Percentiles rank a stretch among this genome's conserved stretches.
phyloP scores from a whole-genome alignment of 352 stramenopile species.

The Globisporangium irregulare region DNA sequence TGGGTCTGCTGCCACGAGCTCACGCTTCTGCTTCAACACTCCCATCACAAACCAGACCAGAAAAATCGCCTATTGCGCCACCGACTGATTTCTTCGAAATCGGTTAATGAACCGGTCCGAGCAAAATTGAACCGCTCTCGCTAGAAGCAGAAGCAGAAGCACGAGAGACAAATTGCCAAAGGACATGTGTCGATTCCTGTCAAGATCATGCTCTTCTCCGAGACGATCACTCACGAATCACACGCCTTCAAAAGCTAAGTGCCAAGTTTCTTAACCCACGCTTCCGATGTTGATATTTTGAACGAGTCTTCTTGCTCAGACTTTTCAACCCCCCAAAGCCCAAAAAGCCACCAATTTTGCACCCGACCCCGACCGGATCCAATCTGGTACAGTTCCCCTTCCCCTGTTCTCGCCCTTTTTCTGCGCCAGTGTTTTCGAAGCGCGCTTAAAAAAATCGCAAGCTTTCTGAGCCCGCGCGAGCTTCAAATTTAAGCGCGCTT shows the following conservation, averaged over 20 bases:
- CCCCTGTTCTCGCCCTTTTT: neutral
- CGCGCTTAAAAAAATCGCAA: slow-evolving; percentile 12
- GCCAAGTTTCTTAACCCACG: too few species aligned
- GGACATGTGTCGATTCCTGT: too few species aligned
- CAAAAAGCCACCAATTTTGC: too few species aligned
- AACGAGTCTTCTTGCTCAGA: too few species aligned
- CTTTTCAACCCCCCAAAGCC: too few species aligned
- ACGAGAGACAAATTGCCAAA: neutral
- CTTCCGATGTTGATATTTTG: too few species aligned
- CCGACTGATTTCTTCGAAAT: neutral
- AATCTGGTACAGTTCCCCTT: too few species aligned
- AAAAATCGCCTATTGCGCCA: neutral
- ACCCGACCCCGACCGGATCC: too few species aligned
- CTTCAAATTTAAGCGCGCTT: slow-evolving; percentile 8
- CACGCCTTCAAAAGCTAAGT: too few species aligned
- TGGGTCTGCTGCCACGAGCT: slow-evolving; percentile 4
- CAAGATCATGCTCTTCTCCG: too few species aligned
- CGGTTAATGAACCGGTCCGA: neutral
- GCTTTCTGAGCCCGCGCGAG: neutral
- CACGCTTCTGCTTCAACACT: neutral
- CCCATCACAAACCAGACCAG: neutral
- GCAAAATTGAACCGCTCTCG: neutral
- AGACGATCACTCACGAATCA: too few species aligned
- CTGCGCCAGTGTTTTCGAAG: slow-evolving; percentile 17
- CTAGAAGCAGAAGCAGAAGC: too few species aligned